Evolutionary conservation across 2,329 filamentous ascomycete species (phyloP).

Genomic region (Furcasterigmium furcatum): DNA sequence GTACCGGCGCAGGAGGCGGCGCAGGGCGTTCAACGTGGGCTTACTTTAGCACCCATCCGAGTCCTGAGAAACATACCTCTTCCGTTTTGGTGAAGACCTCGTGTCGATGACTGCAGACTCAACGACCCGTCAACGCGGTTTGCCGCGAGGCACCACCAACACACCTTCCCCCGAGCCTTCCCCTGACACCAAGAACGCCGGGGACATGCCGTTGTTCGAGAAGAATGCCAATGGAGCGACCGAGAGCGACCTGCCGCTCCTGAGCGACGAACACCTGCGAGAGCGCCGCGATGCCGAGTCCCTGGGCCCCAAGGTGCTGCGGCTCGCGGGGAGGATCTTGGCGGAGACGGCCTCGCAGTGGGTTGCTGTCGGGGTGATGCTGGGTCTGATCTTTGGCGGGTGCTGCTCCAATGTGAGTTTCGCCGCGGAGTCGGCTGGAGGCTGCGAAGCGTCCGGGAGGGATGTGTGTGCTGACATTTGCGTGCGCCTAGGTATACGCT

Average conservation of each 20-base stretch:
- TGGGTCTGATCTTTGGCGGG: constrained; percentile 88
- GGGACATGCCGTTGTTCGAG: neutral
- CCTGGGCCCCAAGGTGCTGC: neutral
- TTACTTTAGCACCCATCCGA: constrained; percentile 2
- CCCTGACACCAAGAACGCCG: neutral
- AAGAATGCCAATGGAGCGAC: neutral
- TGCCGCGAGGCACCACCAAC: constrained; percentile 11
- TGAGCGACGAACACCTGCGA: neutral
- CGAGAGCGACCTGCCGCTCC: neutral
- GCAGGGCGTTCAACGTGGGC: neutral
- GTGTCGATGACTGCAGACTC: constrained; percentile 38
- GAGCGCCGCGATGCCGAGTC: neutral
- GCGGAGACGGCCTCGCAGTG: constrained; percentile 60
- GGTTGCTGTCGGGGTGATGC: constrained; percentile 64
- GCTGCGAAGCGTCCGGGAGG: too few relatives aligned
- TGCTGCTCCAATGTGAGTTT: constrained; percentile 83
- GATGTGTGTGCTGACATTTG: constrained; percentile 6
- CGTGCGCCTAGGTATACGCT: constrained; percentile 74
- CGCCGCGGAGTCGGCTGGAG: too few relatives aligned
- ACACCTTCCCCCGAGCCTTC: neutral
- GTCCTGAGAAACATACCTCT: neutral
- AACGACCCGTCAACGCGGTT: constrained; percentile 36
- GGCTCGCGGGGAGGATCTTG: constrained; percentile 43
- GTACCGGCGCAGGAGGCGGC: neutral
- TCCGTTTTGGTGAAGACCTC: neutral